Evolutionary conservation across 495 filamentous ascomycete genomes (phyloP).

Genomic region (Beverwykella pulmonaria): DNA sequence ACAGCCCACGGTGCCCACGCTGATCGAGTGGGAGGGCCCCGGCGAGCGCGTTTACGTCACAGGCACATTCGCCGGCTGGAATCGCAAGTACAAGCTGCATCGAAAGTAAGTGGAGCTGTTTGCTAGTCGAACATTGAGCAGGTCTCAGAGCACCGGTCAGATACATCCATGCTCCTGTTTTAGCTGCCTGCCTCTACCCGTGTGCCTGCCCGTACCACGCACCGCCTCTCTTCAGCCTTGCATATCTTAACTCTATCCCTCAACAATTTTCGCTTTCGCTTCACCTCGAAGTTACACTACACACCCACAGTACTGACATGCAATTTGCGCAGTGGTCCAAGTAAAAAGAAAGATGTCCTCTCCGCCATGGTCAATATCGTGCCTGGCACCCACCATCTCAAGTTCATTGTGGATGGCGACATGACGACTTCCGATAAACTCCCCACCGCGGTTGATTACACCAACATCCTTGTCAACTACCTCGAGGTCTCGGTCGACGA

Average conservation of each 20-base stretch:
- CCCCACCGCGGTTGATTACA: conserved; percentile 94
- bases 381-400: conserved; percentile 93
- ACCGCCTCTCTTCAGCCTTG: not conserved
- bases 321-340: conserved; percentile 39
- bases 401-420: conserved; percentile 91
- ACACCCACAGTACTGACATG: conserved; percentile 34
- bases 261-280: conserved; percentile 12
- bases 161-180: not conserved
- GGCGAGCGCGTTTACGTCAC: conserved; percentile 93
- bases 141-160: conserved; percentile 24
- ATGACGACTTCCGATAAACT: conserved; percentile 85
- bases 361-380: conserved; percentile 77
- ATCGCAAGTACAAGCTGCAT: conserved; percentile 82
- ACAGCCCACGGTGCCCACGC: conserved; percentile 69
- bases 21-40: conserved; percentile 76
- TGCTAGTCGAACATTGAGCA: not conserved
- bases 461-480: conserved; percentile 96
- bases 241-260: not conserved
- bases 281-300: conserved; percentile 34
- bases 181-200: not conserved
- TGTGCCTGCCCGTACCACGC: conserved; percentile 6
- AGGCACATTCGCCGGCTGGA: conserved; percentile 92
- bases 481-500: conserved; percentile 88
- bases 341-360: conserved; percentile 61
- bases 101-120: conserved; percentile 67